Conservation (phyloP, 495 filamentous ascomycete species). For the Evernia prunastri region DNA sequence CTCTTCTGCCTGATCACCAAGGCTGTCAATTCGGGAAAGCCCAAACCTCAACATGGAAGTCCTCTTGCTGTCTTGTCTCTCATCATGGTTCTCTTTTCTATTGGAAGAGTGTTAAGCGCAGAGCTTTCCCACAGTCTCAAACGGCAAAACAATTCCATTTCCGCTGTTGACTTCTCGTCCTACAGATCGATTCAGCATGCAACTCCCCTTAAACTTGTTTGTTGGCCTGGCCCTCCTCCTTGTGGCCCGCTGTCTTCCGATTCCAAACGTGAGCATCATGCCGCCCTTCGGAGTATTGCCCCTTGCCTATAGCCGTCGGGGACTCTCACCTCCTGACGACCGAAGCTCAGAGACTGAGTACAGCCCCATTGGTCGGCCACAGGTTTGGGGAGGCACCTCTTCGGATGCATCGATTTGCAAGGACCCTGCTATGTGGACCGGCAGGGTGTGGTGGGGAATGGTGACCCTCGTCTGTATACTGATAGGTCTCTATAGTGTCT, state of each 20-base stretch:
- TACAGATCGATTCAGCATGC: not conserved
- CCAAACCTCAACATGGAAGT: not conserved
- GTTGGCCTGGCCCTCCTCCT: not conserved
- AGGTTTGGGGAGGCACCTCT: not conserved
- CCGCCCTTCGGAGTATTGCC: not conserved
- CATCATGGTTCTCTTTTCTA: not conserved
- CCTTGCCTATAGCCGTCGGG: not conserved
- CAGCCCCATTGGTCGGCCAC: not conserved
- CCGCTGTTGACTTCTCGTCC: not conserved
- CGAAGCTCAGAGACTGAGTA: not conserved
- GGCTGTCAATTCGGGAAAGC: not conserved
- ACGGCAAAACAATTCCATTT: not conserved
- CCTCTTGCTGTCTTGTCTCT: not conserved
- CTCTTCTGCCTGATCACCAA: not conserved
- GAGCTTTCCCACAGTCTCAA: not conserved
- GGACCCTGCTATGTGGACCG: not conserved
- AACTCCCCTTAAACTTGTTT: not conserved
- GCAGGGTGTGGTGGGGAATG: not conserved
- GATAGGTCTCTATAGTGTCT: not conserved
- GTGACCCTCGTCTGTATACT: not conserved
- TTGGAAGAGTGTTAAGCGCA: not conserved
- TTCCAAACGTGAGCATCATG: not conserved
- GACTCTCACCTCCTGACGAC: not conserved
- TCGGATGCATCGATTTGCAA: constrained; percentile 4
- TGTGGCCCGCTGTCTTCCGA: not conserved